A percentile compares a stretch with the other conserved stretches of the same genome.
phyloP scores from a whole-genome alignment of 768 basidiomycete genomes.

The Sistotremastrum suecicum region DNA sequence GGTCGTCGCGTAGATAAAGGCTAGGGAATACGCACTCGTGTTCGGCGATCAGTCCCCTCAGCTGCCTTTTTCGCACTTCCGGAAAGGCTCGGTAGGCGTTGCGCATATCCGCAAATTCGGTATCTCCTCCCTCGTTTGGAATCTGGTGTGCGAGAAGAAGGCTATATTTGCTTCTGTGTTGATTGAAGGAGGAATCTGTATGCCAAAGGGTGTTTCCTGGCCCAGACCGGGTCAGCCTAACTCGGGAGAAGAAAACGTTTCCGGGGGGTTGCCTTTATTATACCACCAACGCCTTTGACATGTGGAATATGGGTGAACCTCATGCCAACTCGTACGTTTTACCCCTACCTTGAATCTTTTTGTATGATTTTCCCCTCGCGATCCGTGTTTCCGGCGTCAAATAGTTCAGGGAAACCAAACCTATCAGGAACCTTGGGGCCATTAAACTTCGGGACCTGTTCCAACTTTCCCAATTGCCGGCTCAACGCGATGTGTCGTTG shows the following conservation, averaged over 20 bases:
- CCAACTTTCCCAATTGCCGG: conserved; percentile 13
- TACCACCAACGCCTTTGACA: conserved; percentile 7
- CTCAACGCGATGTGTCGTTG: conserved; percentile 12
- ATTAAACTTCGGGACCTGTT: conserved; percentile 9
- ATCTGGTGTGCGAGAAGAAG: conserved; percentile 14
- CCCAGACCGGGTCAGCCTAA: conserved; percentile 1
- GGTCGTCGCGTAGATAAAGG: background rate
- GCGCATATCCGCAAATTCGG: conserved; percentile 15
- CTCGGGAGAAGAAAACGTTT: background rate
- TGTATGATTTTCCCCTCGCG: conserved; percentile 9
- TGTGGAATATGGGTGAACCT: background rate
- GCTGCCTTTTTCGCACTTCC: conserved; percentile 11
- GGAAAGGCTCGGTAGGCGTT: conserved; percentile 14
- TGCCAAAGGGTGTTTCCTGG: conserved; percentile 14
- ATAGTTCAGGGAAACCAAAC: conserved; percentile 11
- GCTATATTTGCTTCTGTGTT: conserved; percentile 12
- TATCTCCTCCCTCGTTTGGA: conserved; percentile 14
- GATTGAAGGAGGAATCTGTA: conserved; percentile 14
- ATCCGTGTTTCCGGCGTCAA: conserved; percentile 15
- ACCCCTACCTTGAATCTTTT: conserved; percentile 1
- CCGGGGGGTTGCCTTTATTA: conserved; percentile 6
- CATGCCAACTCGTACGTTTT: background rate
- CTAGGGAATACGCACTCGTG: conserved; percentile 5
- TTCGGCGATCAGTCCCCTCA: conserved; percentile 9
- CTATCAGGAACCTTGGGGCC: conserved; percentile 11